Evolutionary conservation across 1,284 basidiomycete species (phyloP).

Genomic region (Irpex lacteus): DNA sequence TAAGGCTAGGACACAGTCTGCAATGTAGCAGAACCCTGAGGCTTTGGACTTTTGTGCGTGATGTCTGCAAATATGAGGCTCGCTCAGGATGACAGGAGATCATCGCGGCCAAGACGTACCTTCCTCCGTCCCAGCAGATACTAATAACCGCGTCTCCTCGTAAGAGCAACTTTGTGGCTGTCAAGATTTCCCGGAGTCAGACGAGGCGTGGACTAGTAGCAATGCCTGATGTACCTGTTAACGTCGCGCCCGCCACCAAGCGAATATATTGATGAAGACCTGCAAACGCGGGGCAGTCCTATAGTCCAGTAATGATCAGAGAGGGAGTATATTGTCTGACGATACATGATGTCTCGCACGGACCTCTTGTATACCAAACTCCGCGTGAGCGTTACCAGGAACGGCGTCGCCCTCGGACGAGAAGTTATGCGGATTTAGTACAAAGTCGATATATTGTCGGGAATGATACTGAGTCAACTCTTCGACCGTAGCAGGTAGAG

Average conservation of each 20-base stretch:
- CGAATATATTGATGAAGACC: slow-evolving; percentile 69
- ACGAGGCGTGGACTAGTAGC: background rate
- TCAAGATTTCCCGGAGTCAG: slow-evolving; percentile 33
- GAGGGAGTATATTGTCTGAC: background rate
- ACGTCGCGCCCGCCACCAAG: slow-evolving; percentile 73
- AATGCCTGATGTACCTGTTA: slow-evolving; percentile 19
- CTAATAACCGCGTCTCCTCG: slow-evolving; percentile 56
- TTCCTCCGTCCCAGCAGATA: slow-evolving; percentile 85
- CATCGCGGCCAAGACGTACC: slow-evolving; percentile 36
- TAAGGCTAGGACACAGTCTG: slow-evolving; percentile 84
- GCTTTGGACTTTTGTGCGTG: slow-evolving; percentile 75
- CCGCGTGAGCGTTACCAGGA: slow-evolving; percentile 25
- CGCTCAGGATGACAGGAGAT: background rate
- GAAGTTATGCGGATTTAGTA: slow-evolving; percentile 37
- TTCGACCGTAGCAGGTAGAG: slow-evolving; percentile 46
- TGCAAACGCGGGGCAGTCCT: slow-evolving; percentile 84
- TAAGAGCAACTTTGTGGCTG: slow-evolving; percentile 64
- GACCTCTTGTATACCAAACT: slow-evolving; percentile 72
- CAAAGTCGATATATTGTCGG: slow-evolving; percentile 52
- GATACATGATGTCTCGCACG: slow-evolving; percentile 16
- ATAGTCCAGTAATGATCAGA: slow-evolving; percentile 4
- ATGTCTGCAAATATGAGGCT: slow-evolving; percentile 44
- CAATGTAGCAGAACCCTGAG: slow-evolving; percentile 92
- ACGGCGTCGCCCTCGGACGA: slow-evolving; percentile 18
- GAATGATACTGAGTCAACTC: slow-evolving; percentile 59